phyloP scores from a whole-genome alignment of 306 rosid genomes.

The Urtica urens region DNA sequence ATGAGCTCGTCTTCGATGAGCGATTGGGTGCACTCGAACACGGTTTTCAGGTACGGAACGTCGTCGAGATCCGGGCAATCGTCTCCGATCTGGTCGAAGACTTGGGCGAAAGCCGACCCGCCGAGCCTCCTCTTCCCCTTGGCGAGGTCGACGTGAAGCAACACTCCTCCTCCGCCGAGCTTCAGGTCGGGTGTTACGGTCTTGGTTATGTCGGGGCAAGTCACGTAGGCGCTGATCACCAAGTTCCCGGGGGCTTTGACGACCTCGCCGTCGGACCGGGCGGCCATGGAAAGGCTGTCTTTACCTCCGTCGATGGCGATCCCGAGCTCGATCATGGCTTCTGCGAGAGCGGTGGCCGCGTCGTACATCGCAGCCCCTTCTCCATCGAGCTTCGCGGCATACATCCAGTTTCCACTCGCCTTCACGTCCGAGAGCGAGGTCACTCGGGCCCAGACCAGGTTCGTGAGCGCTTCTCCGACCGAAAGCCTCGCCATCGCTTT shows the following conservation, averaged over 20 bases:
- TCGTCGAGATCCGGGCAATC: constrained; percentile 74
- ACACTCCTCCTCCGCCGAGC: constrained; percentile 60
- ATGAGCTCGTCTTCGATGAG: constrained; percentile 57
- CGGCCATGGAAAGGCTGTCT: constrained; percentile 94
- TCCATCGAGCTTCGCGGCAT: constrained; percentile 88
- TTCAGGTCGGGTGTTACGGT: constrained; percentile 85
- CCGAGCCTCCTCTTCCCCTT: constrained; percentile 75
- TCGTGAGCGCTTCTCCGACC: constrained; percentile 91
- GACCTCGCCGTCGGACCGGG: constrained; percentile 62
- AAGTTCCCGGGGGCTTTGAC: constrained; percentile 94
- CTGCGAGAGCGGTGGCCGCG: constrained; percentile 62
- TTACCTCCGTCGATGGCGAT: constrained; percentile 93
- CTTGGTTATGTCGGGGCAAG: constrained; percentile 87
- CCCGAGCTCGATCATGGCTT: constrained; percentile 81
- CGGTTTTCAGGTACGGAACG: constrained; percentile 63
- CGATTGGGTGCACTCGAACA: constrained; percentile 67
- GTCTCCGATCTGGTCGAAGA: constrained; percentile 74
- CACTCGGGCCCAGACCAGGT: constrained; percentile 89
- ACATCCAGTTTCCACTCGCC: constrained; percentile 96
- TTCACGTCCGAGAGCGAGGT: constrained; percentile 80
- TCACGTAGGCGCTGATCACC: constrained; percentile 79
- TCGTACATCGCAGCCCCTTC: constrained; percentile 93
- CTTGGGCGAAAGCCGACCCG: constrained; percentile 87
- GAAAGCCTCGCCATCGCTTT: constrained; percentile 94
- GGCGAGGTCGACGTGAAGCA: constrained; percentile 68